These are phyloP conservation scores for Acacia pycnantha DNA, from an alignment of 331 rosid species.

Conservation along the genomic window DNA sequence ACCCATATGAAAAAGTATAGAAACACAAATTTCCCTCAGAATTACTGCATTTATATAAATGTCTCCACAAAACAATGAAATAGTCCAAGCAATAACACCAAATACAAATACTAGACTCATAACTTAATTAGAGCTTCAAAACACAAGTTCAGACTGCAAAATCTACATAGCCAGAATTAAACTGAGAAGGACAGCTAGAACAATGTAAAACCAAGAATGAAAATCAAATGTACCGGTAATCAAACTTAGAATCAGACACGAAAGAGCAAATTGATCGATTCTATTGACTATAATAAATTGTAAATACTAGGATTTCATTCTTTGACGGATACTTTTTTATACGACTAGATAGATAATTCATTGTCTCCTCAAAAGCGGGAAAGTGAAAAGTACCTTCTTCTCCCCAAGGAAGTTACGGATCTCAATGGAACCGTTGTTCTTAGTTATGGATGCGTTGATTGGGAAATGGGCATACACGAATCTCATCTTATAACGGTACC, in stretches of 20 bases:
- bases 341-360: neutral
- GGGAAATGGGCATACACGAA: neutral
- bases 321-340: too few relatives aligned
- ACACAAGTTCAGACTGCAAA: neutral
- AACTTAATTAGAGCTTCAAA: neutral
- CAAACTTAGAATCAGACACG: neutral
- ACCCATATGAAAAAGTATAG: neutral
- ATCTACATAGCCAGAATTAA: neutral
- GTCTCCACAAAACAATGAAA: neutral
- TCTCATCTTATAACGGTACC: neutral
- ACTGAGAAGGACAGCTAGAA: neutral
- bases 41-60: neutral
- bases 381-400: neutral
- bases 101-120: neutral
- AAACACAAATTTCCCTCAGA: neutral
- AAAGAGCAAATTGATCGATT: neutral
- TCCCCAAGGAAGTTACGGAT: slow-evolving; percentile 2
- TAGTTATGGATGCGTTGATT: neutral
- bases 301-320: neutral
- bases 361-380: neutral
- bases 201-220: neutral
- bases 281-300: too few relatives aligned
- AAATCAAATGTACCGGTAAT: neutral
- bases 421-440: neutral
- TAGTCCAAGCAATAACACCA: neutral